Evolutionary conservation across 225 moss, liverwort and hornwort genomes (phyloP).

Genomic region (Asterella californica): DNA sequence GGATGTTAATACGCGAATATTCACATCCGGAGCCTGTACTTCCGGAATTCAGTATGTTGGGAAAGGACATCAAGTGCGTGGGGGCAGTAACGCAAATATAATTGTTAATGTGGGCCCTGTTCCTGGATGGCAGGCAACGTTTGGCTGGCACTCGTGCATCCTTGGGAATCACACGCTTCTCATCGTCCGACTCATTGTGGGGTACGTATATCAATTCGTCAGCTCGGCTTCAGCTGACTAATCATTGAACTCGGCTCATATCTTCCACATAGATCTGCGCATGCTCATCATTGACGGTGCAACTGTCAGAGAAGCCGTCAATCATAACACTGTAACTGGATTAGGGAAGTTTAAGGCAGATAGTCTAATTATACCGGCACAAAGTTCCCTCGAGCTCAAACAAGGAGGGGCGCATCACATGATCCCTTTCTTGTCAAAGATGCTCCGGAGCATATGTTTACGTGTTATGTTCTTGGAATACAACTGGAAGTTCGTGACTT

Average conservation of each 20-base stretch:
- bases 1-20: background rate
- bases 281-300: background rate
- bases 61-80: background rate
- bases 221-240: background rate
- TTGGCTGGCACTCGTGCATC: conserved; percentile 48
- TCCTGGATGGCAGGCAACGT: conserved; percentile 28
- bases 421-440: too few relatives aligned
- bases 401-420: too few relatives aligned
- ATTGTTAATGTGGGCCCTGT: background rate
- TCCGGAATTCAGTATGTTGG: too few relatives aligned
- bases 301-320: background rate
- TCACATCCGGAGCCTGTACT: too few relatives aligned
- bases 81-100: background rate
- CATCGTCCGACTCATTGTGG: conserved; percentile 35
- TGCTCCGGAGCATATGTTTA: too few relatives aligned
- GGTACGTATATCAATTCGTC: conserved; percentile 26
- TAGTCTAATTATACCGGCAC: too few relatives aligned
- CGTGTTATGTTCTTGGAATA: too few relatives aligned
- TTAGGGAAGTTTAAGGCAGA: too few relatives aligned
- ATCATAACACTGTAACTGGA: too few relatives aligned
- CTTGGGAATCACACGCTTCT: conserved; percentile 41
- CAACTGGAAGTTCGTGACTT: too few relatives aligned
- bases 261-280: background rate
- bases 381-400: too few relatives aligned
- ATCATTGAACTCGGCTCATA: background rate